A percentile compares a stretch with the other conserved stretches of the same genome.
Conservation (phyloP, 1,284 basidiomycete genomes). For the Trichosporon faecale region DNA sequence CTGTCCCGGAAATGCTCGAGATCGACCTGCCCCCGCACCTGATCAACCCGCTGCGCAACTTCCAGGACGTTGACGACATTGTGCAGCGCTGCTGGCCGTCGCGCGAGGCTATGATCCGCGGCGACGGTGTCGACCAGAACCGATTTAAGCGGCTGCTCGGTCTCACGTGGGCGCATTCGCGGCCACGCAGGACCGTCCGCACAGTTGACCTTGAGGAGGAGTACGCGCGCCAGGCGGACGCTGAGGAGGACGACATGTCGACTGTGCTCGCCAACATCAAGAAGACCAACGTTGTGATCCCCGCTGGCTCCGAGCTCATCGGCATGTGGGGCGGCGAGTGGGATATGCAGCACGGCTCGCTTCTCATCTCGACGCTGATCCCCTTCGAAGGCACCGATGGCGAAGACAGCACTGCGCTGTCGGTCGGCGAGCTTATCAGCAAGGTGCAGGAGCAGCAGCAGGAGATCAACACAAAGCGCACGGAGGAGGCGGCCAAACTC, state of each 20-base stretch:
- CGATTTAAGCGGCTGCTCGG: conserved; percentile 47
- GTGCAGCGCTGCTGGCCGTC: conserved; percentile 48
- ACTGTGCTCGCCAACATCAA: conserved; percentile 48
- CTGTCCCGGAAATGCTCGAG: conserved; percentile 52
- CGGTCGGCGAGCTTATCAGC: conserved; percentile 50
- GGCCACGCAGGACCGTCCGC: conserved; percentile 39
- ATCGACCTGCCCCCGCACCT: conserved; percentile 42
- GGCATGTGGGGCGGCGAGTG: conserved; percentile 53
- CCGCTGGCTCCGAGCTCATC: conserved; percentile 48
- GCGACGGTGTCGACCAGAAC: conserved; percentile 38
- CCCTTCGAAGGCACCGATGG: conserved; percentile 53
- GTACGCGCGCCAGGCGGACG: conserved; percentile 36
- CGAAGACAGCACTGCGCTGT: conserved; percentile 48
- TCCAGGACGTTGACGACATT: conserved; percentile 45
- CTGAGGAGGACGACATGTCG: conserved; percentile 41
- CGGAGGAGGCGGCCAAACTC: conserved; percentile 17
- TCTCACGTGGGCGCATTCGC: conserved; percentile 48
- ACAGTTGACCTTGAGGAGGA: conserved; percentile 49
- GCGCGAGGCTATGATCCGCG: conserved; percentile 46
- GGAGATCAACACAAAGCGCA: conserved; percentile 38
- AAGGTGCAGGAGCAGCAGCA: conserved; percentile 42
- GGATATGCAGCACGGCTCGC: conserved; percentile 49
- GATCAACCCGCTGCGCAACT: conserved; percentile 42
- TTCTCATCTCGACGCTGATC: conserved; percentile 50
- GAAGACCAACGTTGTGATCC: conserved; percentile 47